Evolutionary conservation across 2,329 filamentous ascomycete species (phyloP).

Genomic region (Leptographium galeiforme): DNA sequence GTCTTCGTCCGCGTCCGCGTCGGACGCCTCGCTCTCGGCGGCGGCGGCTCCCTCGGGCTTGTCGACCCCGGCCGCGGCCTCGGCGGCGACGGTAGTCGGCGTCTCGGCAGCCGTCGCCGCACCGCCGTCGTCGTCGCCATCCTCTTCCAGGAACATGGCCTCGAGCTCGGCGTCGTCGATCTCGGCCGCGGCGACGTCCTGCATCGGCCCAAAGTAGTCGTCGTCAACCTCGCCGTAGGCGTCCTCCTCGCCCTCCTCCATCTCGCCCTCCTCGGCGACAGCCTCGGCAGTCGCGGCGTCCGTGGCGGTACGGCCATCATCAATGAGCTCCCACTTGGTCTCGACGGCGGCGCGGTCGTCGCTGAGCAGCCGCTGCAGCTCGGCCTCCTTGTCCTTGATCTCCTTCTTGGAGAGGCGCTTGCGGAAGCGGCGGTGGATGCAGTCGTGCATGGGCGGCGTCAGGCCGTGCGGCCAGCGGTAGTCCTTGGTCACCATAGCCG

Average conservation of each 20-base stretch:
- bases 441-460: slow-evolving; percentile 79
- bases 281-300: slow-evolving; percentile 15
- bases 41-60: slow-evolving; percentile 10
- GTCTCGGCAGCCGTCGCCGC: slow-evolving; percentile 21
- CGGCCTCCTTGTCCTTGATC: slow-evolving; percentile 71
- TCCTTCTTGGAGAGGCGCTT: slow-evolving; percentile 72
- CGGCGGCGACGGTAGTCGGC: slow-evolving; percentile 32
- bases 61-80: slow-evolving; percentile 29
- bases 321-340: slow-evolving; percentile 52
- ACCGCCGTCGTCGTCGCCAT: slow-evolving; percentile 37
- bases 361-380: slow-evolving; percentile 60
- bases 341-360: slow-evolving; percentile 51
- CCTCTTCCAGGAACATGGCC: slow-evolving; percentile 28
- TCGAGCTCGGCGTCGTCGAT: slow-evolving; percentile 23
- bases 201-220: slow-evolving; percentile 25
- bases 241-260: slow-evolving; percentile 31
- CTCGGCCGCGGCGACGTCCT: slow-evolving; percentile 13
- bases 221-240: slow-evolving; percentile 45
- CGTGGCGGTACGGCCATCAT: slow-evolving; percentile 26
- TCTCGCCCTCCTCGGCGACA: slow-evolving; percentile 22
- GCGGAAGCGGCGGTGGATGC: slow-evolving; percentile 67
- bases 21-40: slow-evolving; percentile 27
- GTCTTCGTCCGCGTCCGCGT: slow-evolving; percentile 30
- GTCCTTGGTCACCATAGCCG: slow-evolving; percentile 53
- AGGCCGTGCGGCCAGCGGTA: slow-evolving; percentile 75